Conservation (phyloP, 495 filamentous ascomycete species). For the Penicillium subrubescens region DNA sequence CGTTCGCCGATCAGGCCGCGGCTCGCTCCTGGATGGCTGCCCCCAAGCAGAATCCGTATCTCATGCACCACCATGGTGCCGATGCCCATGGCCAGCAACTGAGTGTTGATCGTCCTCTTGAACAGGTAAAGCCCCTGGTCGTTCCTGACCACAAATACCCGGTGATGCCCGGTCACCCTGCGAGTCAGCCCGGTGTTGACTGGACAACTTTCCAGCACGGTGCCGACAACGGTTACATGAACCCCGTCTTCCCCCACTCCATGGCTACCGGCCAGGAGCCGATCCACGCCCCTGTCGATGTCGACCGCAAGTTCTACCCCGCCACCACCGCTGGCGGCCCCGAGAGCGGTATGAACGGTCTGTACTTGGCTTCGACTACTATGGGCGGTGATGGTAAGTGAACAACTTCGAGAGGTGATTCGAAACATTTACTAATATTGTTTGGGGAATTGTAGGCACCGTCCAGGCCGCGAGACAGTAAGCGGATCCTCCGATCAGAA, state of each 20-base stretch:
- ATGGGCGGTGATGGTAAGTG: constrained; percentile 49
- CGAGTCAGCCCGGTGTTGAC: constrained; percentile 55
- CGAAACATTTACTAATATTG: background rate
- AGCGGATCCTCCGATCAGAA: constrained; percentile 20
- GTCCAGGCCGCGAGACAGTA: constrained; percentile 52
- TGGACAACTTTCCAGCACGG: constrained; percentile 77
- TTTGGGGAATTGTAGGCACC: constrained; percentile 32
- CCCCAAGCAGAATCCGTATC: constrained; percentile 53
- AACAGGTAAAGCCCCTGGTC: constrained; percentile 53
- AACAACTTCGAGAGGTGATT: background rate
- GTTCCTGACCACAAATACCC: constrained; percentile 47
- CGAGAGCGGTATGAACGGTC: constrained; percentile 48
- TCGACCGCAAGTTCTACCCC: constrained; percentile 50
- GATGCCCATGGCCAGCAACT: constrained; percentile 48
- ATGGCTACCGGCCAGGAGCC: constrained; percentile 50
- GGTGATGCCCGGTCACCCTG: constrained; percentile 45
- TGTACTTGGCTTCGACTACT: constrained; percentile 51
- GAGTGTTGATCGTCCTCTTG: constrained; percentile 52
- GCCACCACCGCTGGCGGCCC: constrained; percentile 45
- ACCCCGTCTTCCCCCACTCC: constrained; percentile 58
- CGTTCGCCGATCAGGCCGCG: constrained; percentile 42
- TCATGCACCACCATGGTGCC: constrained; percentile 43
- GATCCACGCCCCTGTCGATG: constrained; percentile 49
- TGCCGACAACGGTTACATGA: constrained; percentile 62
- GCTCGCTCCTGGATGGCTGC: constrained; percentile 49